A percentile compares a stretch with the other conserved stretches of the same genome.
These are phyloP conservation scores for Xylaria castorea DNA, from an alignment of 495 filamentous ascomycete species.

Conservation along the genomic window DNA sequence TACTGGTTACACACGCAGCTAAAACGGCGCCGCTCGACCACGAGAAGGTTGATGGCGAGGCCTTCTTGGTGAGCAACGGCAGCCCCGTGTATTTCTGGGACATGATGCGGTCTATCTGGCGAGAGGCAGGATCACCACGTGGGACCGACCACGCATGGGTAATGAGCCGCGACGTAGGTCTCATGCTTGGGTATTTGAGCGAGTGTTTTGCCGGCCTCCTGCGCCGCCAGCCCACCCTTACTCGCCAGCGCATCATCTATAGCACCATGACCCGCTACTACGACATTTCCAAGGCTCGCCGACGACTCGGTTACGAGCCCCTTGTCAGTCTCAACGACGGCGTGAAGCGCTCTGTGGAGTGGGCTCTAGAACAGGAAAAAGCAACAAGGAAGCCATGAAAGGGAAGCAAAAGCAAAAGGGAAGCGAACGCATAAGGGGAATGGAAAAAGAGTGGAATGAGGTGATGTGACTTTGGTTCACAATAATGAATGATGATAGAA, in stretches of 20 bases:
- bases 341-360: conserved; percentile 70
- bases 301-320: conserved; percentile 75
- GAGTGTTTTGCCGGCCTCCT: conserved; percentile 72
- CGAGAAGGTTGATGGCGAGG: conserved; percentile 89
- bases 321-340: conserved; percentile 78
- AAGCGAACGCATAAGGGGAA: conserved; percentile 19
- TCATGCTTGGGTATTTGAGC: conserved; percentile 69
- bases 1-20: conserved; percentile 65
- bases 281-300: conserved; percentile 83
- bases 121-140: conserved; percentile 66
- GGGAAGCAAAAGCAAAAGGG: conserved; percentile 13
- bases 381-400: conserved; percentile 34
- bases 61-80: conserved; percentile 95
- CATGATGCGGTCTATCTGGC: conserved; percentile 80
- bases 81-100: conserved; percentile 97
- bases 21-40: conserved; percentile 68
- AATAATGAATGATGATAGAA: conserved; percentile 21
- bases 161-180: conserved; percentile 68
- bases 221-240: conserved; percentile 79
- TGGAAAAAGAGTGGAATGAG: conserved; percentile 15
- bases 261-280: conserved; percentile 87
- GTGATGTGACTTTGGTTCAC: conserved; percentile 20
- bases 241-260: conserved; percentile 74
- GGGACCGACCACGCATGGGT: conserved; percentile 73
- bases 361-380: conserved; percentile 64